These are phyloP conservation scores for Monosporascus sp. DNA, from an alignment of 2,329 filamentous ascomycete genomes.

Conservation along the genomic window DNA sequence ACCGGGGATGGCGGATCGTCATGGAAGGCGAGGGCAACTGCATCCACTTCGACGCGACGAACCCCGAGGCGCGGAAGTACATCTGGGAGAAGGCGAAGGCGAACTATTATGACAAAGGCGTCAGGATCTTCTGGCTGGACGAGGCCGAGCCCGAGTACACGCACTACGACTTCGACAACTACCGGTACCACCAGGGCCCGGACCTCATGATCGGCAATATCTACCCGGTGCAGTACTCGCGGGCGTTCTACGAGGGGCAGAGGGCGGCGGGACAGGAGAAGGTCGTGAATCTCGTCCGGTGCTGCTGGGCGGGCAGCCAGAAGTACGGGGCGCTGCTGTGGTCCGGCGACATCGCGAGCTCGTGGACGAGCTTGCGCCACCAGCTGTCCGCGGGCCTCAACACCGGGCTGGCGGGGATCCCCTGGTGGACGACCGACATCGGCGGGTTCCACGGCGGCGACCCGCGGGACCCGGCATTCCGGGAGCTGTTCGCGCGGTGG, in stretches of 20 bases:
- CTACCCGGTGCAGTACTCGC: slow-evolving; percentile 47
- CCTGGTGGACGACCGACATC: slow-evolving; percentile 68
- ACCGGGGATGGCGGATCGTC: slow-evolving; percentile 51
- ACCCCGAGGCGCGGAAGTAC: slow-evolving; percentile 51
- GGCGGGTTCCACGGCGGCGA: slow-evolving; percentile 64
- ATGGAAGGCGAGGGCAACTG: slow-evolving; percentile 56
- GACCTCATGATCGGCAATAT: slow-evolving; percentile 50
- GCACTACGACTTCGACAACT: slow-evolving; percentile 62
- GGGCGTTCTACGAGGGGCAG: slow-evolving; percentile 51
- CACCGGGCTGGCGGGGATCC: slow-evolving; percentile 58
- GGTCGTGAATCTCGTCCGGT: slow-evolving; percentile 46
- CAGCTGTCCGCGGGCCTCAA: slow-evolving; percentile 60
- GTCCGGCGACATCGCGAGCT: slow-evolving; percentile 62
- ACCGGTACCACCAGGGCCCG: slow-evolving; percentile 51
- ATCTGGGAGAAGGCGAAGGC: slow-evolving; percentile 54
- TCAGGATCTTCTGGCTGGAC: slow-evolving; percentile 63
- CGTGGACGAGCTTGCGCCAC: slow-evolving; percentile 53
- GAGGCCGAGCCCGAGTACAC: slow-evolving; percentile 64
- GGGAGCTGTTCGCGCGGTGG: slow-evolving; percentile 61
- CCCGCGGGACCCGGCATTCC: slow-evolving; percentile 47
- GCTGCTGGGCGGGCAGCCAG: slow-evolving; percentile 51
- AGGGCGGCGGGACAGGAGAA: slow-evolving; percentile 40
- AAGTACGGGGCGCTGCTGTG: slow-evolving; percentile 61
- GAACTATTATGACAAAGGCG: slow-evolving; percentile 58
- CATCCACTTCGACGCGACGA: slow-evolving; percentile 59